Percentiles rank a stretch among this genome's conserved stretches.
Conservation (phyloP, 31 red algal species). For the Asparagopsis taxiformis region DNA sequence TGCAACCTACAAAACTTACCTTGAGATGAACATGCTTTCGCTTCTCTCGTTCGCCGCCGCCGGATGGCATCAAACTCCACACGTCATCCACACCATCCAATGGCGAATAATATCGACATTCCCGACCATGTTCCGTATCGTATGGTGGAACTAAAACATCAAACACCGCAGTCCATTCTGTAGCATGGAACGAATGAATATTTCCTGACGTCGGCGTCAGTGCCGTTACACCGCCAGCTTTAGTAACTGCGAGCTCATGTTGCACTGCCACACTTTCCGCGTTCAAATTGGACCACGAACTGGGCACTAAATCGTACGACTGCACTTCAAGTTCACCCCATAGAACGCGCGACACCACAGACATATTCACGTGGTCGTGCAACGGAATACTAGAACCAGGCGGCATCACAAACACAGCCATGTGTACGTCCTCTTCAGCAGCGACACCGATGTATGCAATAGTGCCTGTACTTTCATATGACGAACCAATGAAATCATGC, state of each 20-base stretch:
- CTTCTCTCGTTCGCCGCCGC: not conserved
- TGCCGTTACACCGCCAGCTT: not conserved
- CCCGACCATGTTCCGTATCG: constrained; percentile 5
- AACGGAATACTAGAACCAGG: constrained; percentile 62
- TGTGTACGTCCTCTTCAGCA: constrained; percentile 16
- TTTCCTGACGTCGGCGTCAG: constrained; percentile 31
- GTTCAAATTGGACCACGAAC: constrained; percentile 7
- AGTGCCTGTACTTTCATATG: not conserved
- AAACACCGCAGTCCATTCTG: constrained; percentile 61
- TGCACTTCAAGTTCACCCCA: constrained; percentile 59
- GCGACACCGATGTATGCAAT: constrained; percentile 35
- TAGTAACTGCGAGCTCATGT: not conserved
- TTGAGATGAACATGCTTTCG: not conserved
- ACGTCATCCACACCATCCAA: too few species aligned
- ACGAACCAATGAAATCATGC: constrained; percentile 18
- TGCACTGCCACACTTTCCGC: not conserved
- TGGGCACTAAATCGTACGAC: too few species aligned
- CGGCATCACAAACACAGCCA: constrained; percentile 77
- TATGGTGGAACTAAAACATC: constrained; percentile 58
- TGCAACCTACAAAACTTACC: not conserved
- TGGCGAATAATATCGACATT: constrained; percentile 38
- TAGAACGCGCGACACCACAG: constrained; percentile 71
- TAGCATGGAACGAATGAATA: constrained; percentile 41
- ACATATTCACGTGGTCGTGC: constrained; percentile 86
- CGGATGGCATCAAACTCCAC: not conserved